Percentiles rank a stretch among this genome's conserved stretches.
Evolutionary conservation across 495 filamentous ascomycete genomes (phyloP).

Genomic region (Niebla homalea): DNA sequence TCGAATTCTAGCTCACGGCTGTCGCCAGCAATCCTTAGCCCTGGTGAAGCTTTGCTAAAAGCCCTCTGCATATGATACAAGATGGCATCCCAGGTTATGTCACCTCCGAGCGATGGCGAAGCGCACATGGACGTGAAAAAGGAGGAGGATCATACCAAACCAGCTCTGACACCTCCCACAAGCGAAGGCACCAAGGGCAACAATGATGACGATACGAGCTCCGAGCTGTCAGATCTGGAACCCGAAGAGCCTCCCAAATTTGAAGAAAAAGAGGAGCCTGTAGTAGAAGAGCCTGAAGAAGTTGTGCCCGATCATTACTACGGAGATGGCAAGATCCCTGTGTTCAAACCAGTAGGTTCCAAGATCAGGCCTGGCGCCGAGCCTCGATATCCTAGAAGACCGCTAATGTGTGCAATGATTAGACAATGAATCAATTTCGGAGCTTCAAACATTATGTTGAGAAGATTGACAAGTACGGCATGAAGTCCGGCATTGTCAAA

Average conservation of each 20-base stretch:
- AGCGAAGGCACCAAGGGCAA: constrained; percentile 17
- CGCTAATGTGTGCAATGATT: background rate
- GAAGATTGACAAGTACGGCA: constrained; percentile 85
- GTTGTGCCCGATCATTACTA: constrained; percentile 81
- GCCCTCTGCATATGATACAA: no score
- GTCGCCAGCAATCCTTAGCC: no score
- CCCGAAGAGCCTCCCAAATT: constrained; percentile 22
- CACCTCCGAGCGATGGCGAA: constrained; percentile 9
- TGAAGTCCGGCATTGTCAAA: constrained; percentile 94
- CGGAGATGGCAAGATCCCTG: constrained; percentile 70
- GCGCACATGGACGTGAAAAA: constrained; percentile 11
- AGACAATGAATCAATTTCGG: constrained; percentile 85
- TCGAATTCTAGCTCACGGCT: no score
- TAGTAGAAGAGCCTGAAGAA: constrained; percentile 44
- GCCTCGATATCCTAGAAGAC: constrained; percentile 1
- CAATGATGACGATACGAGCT: constrained; percentile 16
- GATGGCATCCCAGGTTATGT: constrained; percentile 3
- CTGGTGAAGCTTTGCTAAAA: no score
- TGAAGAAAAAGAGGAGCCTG: background rate
- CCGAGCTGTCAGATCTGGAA: constrained; percentile 25
- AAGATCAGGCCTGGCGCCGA: background rate
- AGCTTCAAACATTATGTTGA: constrained; percentile 81
- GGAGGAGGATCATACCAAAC: constrained; percentile 12
- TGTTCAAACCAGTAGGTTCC: constrained; percentile 73
- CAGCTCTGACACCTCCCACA: constrained; percentile 20